A percentile compares a stretch with the other conserved stretches of the same genome.
Evolutionary conservation across 805 yeast species (phyloP).

Genomic region (Myxozyma neotropica): DNA sequence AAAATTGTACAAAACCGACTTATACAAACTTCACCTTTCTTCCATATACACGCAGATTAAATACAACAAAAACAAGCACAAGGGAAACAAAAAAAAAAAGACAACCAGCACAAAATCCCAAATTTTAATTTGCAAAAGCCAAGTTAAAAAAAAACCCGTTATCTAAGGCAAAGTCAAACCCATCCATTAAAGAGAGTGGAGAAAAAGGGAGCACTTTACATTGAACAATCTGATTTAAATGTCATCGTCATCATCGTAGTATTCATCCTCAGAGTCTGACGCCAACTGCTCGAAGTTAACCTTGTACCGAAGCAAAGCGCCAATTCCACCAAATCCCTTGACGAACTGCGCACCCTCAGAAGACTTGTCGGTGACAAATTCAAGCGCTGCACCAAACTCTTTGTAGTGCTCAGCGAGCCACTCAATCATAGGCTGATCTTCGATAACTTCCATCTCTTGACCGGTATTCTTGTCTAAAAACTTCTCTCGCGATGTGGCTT

Average conservation of each 20-base stretch:
- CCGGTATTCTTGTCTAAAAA: slow-evolving; percentile 84
- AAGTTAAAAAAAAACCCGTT: slow-evolving; percentile 1
- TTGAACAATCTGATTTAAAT: no score
- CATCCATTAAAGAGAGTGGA: background rate
- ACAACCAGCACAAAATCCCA: slow-evolving; percentile 3
- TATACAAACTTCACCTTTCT: background rate
- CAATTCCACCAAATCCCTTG: slow-evolving; percentile 98
- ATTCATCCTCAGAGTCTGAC: slow-evolving; percentile 87
- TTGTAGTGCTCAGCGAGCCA: slow-evolving; percentile 98
- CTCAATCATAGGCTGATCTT: slow-evolving; percentile 84
- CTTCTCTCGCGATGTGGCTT: slow-evolving; percentile 48
- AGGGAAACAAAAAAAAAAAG: background rate
- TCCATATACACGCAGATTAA: background rate
- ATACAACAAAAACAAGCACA: background rate
- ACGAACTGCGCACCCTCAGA: slow-evolving; percentile 99
- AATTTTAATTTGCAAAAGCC: background rate
- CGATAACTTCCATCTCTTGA: slow-evolving; percentile 83
- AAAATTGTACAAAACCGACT: background rate
- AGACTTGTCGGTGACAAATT: slow-evolving; percentile 94
- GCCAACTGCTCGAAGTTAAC: slow-evolving; percentile 94
- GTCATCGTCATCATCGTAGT: slow-evolving; percentile 60
- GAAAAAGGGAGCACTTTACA: background rate
- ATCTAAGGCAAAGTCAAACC: slow-evolving; percentile 1
- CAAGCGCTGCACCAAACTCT: slow-evolving; percentile 91
- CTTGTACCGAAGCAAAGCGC: slow-evolving; percentile 93